These are phyloP conservation scores for Candida tropicalis DNA, from an alignment of 1,139 yeast genomes.

Conservation along the genomic window DNA sequence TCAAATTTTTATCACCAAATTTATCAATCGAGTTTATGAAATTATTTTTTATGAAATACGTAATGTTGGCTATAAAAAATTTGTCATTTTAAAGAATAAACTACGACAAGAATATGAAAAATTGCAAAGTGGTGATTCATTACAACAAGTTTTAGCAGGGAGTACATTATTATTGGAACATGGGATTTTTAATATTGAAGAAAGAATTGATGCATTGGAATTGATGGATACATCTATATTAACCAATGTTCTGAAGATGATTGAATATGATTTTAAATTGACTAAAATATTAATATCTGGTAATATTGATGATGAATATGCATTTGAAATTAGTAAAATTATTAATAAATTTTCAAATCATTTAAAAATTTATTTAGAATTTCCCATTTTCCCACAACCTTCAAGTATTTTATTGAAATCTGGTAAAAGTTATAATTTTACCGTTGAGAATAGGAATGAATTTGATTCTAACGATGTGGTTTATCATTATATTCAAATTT, in stretches of 20 bases:
- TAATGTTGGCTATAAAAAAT: slow-evolving; percentile 28
- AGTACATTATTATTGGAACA: slow-evolving; percentile 55
- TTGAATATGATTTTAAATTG: slow-evolving; percentile 26
- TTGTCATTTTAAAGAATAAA: slow-evolving; percentile 45
- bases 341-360: slow-evolving; percentile 21
- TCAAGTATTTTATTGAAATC: slow-evolving; percentile 36
- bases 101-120: slow-evolving; percentile 46
- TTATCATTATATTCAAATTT: slow-evolving; percentile 57
- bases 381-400: slow-evolving; percentile 14
- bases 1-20: slow-evolving; percentile 23
- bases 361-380: slow-evolving; percentile 8
- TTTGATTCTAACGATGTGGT: slow-evolving; percentile 53
- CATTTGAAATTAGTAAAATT: slow-evolving; percentile 16
- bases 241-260: slow-evolving; percentile 23
- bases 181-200: slow-evolving; percentile 51
- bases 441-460: slow-evolving; percentile 27
- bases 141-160: slow-evolving; percentile 48
- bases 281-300: slow-evolving; percentile 54
- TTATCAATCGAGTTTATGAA: slow-evolving; percentile 23
- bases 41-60: slow-evolving; percentile 16
- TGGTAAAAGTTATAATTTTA: slow-evolving; percentile 35
- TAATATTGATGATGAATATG: slow-evolving; percentile 26
- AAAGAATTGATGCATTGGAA: slow-evolving; percentile 45
- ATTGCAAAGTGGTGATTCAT: slow-evolving; percentile 39
- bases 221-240: slow-evolving; percentile 24